phyloP scores from a whole-genome alignment of 306 rosid species.

The Castanea sativa region DNA sequence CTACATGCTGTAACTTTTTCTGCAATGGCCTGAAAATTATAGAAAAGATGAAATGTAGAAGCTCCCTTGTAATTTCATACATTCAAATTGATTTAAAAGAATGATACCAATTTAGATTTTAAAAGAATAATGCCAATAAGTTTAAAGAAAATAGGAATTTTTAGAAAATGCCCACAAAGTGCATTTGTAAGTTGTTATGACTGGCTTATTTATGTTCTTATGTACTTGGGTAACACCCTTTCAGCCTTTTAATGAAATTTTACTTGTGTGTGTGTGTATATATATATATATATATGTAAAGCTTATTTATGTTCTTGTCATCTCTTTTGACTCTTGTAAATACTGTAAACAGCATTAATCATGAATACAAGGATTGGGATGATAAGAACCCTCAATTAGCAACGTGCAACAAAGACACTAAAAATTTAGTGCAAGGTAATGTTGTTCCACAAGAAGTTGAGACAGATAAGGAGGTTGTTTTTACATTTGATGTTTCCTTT shows the following conservation, averaged over 20 bases:
- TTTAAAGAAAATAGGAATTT: not conserved
- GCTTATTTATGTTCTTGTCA: slow-evolving; percentile 3
- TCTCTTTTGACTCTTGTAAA: slow-evolving; percentile 23
- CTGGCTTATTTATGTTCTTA: slow-evolving; percentile 10
- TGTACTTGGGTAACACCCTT: too few species aligned
- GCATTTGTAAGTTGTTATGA: slow-evolving; percentile 2
- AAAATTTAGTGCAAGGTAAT: slow-evolving; percentile 77
- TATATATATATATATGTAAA: not conserved
- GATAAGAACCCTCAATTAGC: slow-evolving; percentile 74
- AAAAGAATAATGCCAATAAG: not conserved
- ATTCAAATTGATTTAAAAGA: not conserved
- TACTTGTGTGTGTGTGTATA: too few species aligned
- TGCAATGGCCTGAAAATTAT: not conserved
- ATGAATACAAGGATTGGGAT: slow-evolving; percentile 85
- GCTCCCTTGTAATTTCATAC: not conserved
- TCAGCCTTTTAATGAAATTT: too few species aligned
- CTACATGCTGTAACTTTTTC: not conserved
- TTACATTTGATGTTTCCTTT: slow-evolving; percentile 95
- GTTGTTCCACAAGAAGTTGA: slow-evolving; percentile 94
- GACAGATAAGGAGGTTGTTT: slow-evolving; percentile 65
- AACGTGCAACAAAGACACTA: slow-evolving; percentile 93
- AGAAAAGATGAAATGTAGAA: not conserved
- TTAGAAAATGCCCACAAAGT: slow-evolving; percentile 9
- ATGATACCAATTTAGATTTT: not conserved
- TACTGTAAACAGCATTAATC: slow-evolving; percentile 62